phyloP scores from a whole-genome alignment of 352 stramenopile genomes.

The Phytopythium delawarense region DNA sequence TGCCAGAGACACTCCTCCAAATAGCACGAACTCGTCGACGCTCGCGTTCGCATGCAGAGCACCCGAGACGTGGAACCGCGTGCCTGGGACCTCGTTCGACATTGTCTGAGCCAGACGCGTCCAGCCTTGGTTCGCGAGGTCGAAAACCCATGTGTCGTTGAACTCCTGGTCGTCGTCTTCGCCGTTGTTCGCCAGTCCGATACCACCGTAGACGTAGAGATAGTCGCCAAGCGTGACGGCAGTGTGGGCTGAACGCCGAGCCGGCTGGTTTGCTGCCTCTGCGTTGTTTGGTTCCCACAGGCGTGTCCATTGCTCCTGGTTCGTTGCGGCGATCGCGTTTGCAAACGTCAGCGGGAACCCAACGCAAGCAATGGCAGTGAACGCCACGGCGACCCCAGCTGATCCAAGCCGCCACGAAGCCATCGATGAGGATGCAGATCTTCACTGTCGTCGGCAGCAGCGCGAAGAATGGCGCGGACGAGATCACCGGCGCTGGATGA shows the following conservation, averaged over 20 bases:
- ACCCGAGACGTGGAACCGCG: constrained; percentile 40
- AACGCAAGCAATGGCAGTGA: background rate
- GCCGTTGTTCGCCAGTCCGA: constrained; percentile 25
- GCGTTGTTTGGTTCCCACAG: constrained; percentile 31
- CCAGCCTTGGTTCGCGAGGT: constrained; percentile 33
- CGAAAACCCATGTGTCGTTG: constrained; percentile 72
- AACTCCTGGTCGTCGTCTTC: constrained; percentile 44
- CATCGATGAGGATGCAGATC: background rate
- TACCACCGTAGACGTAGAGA: constrained; percentile 62
- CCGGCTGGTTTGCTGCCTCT: constrained; percentile 19
- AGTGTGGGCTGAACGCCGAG: constrained; percentile 50
- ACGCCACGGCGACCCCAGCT: background rate
- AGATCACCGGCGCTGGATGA: background rate
- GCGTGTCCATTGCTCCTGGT: constrained; percentile 43
- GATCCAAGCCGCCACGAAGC: background rate
- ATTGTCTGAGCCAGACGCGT: constrained; percentile 13
- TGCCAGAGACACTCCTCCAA: constrained; percentile 43
- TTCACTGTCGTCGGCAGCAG: background rate
- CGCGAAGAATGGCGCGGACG: background rate
- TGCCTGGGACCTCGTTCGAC: constrained; percentile 18
- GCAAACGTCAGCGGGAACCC: background rate
- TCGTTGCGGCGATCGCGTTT: background rate
- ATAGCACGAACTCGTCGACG: constrained; percentile 43
- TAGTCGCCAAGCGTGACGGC: constrained; percentile 40
- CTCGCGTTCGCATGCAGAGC: constrained; percentile 35